These are phyloP conservation scores for Fusarium albidum DNA, from an alignment of 2,329 filamentous ascomycete genomes.

Conservation along the genomic window DNA sequence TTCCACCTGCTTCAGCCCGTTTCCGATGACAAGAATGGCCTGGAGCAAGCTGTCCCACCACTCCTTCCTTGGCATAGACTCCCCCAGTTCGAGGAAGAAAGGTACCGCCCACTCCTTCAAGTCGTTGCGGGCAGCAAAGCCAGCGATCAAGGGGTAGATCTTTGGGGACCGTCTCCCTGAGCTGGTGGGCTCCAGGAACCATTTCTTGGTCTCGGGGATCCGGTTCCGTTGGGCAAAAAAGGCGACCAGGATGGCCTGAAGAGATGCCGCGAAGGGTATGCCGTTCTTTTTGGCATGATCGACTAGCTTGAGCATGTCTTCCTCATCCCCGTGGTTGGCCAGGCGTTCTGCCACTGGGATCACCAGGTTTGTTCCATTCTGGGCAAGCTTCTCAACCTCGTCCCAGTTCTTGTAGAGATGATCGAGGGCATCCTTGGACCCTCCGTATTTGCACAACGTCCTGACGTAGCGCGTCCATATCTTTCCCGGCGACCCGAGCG, in stretches of 20 bases:
- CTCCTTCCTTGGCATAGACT: constrained; percentile 57
- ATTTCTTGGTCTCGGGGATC: constrained; percentile 68
- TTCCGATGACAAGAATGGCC: constrained; percentile 74
- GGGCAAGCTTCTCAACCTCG: constrained; percentile 30
- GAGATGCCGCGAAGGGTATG: constrained; percentile 52
- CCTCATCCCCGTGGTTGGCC: constrained; percentile 64
- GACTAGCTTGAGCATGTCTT: constrained; percentile 65
- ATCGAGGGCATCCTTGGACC: constrained; percentile 60
- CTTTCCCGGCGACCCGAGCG: constrained; percentile 18
- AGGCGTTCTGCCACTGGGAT: constrained; percentile 61
- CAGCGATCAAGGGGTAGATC: constrained; percentile 44
- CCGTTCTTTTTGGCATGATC: constrained; percentile 59
- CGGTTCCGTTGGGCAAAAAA: constrained; percentile 69
- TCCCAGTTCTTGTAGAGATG: constrained; percentile 48
- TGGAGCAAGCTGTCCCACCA: constrained; percentile 78
- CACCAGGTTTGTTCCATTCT: constrained; percentile 37
- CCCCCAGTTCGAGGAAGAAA: constrained; percentile 63
- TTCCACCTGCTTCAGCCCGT: constrained; percentile 61
- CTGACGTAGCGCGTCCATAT: constrained; percentile 45
- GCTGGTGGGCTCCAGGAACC: constrained; percentile 68
- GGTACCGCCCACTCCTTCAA: constrained; percentile 69
- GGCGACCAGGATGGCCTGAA: constrained; percentile 64
- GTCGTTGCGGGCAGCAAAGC: constrained; percentile 66
- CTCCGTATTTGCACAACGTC: constrained; percentile 63
- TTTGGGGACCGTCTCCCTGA: constrained; percentile 28